Evolutionary conservation across 2,329 filamentous ascomycete species (phyloP).

Genomic region (Zalaria sp.): DNA sequence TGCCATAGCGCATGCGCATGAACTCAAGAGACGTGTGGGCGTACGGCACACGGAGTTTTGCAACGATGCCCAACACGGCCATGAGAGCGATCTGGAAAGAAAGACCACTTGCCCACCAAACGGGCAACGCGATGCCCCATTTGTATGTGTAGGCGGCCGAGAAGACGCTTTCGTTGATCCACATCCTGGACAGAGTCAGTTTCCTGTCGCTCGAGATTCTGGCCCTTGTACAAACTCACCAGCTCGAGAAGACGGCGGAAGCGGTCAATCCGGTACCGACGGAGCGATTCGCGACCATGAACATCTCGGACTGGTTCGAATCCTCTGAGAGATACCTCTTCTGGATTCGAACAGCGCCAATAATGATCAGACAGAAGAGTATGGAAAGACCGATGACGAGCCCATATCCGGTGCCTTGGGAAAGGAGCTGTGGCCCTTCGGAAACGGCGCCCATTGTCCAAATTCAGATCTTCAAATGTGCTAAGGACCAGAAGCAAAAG

Average conservation of each 20-base stretch:
- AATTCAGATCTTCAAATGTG: too few relatives aligned
- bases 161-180: conserved; percentile 29
- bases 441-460: too few relatives aligned
- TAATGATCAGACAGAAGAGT: conserved; percentile 32
- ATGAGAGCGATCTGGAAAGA: conserved; percentile 37
- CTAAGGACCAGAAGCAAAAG: too few relatives aligned
- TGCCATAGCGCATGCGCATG: conserved; percentile 24
- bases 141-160: conserved; percentile 21
- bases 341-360: conserved; percentile 32
- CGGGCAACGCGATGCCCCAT: conserved; percentile 12
- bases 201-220: not conserved
- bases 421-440: conserved; percentile 11
- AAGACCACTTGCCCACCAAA: conserved; percentile 23
- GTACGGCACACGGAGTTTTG: conserved; percentile 35
- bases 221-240: conserved; percentile 5
- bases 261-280: conserved; percentile 16
- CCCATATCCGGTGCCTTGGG: conserved; percentile 28
- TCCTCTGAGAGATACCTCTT: conserved; percentile 28
- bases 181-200: conserved; percentile 16
- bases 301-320: conserved; percentile 30
- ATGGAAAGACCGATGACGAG: conserved; percentile 35
- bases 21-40: conserved; percentile 38
- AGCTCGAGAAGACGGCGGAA: conserved; percentile 18
- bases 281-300: conserved; percentile 21
- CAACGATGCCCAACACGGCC: conserved; percentile 33